phyloP scores from a whole-genome alignment of 352 stramenopile species.

The Globisporangium emineosum region DNA sequence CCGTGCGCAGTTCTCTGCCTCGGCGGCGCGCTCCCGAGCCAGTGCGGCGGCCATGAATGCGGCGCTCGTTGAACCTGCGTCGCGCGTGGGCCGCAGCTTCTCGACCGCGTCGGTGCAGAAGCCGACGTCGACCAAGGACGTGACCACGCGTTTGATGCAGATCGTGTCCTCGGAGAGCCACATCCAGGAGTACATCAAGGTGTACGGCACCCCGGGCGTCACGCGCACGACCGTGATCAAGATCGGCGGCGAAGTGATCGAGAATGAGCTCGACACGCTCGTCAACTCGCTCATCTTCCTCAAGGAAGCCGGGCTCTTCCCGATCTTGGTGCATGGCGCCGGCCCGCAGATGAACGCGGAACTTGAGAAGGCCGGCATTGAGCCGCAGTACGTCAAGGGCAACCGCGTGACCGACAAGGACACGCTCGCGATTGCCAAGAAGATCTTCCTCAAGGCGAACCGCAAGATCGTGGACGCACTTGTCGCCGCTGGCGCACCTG shows the following conservation, averaged over 20 bases:
- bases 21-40: background rate
- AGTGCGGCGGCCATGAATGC: background rate
- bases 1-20: conserved; percentile 11
- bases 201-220: conserved; percentile 71
- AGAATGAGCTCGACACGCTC: conserved; percentile 84
- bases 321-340: conserved; percentile 86
- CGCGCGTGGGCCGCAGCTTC: conserved; percentile 12
- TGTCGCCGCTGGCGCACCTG: conserved; percentile 54
- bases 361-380: conserved; percentile 69
- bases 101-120: conserved; percentile 11
- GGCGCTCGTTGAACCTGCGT: background rate
- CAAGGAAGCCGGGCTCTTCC: conserved; percentile 77
- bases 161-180: conserved; percentile 57
- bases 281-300: conserved; percentile 83
- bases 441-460: conserved; percentile 84
- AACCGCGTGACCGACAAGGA: conserved; percentile 86
- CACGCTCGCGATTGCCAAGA: conserved; percentile 84
- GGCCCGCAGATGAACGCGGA: conserved; percentile 90
- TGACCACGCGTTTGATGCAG: conserved; percentile 53
- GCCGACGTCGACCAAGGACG: conserved; percentile 42
- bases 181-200: conserved; percentile 63
- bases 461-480: conserved; percentile 78
- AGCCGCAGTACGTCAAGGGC: conserved; percentile 85
- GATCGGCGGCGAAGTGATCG: conserved; percentile 87
- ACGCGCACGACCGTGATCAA: conserved; percentile 86